Evolutionary conservation across 1,284 basidiomycete species (phyloP), one percentile per base, ranked within the genome.

Genomic region (Ceratobasidium sp.): DNA sequence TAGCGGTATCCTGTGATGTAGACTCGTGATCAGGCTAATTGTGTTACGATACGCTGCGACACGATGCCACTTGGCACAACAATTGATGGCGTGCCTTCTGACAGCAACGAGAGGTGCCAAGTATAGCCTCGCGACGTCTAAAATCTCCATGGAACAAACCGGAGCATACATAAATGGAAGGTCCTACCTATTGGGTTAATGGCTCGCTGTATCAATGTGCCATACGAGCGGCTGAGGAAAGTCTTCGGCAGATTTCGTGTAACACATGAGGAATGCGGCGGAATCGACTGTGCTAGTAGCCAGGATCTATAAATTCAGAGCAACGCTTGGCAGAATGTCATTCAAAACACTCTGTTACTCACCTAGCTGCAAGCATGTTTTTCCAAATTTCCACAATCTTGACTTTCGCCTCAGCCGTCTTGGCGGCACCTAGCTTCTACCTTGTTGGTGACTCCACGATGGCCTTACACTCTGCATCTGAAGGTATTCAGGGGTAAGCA

Each of bases 361-460:
- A 1, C 40, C 20, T 46, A 3, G 15, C 13, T 42, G 13, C n/a
- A 62, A 61, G n/a, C 56, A 73, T 73, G 75, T 52, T 77, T 33
- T 52, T 67, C 75, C 50, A 48, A 4, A 26, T 77, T 28, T 50
- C 65, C 13, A 26, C 57, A 5, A 33, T 69, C 26, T 17, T 61
- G 7, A 57, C 75, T 15, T 48, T 78, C 10, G 77, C 61, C 4
- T 20, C 46, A 40, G 40, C 71, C 4, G 57, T 69, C 38, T 50
- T 50, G 56, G 38, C 70, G 4, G 74, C 78, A 7, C 75, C 77
- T 12, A 86, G 85, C 4, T 83, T 89, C 4, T 87, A 87, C 79
- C 82, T 88, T n/a, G 87, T 87, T 3, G 88, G 88, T 3, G 87
- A 88, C 78, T 86, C 86, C 9, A 89, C 88, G 0, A 84, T 84